phyloP scores from a whole-genome alignment of 2,329 filamentous ascomycete species.

The Fusarium caatingaense region DNA sequence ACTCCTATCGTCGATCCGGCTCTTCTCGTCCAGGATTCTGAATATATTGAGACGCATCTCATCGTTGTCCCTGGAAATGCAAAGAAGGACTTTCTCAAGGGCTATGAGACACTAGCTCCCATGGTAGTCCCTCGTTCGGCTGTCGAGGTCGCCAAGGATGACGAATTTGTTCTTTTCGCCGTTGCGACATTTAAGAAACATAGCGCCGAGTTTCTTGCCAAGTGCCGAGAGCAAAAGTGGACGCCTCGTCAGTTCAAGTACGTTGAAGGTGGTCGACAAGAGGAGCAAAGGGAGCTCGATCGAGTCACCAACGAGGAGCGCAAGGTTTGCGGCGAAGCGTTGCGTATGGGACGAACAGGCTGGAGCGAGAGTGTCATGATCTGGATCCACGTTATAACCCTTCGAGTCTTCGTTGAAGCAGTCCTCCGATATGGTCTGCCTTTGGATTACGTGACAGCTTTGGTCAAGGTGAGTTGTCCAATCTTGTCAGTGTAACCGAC shows the following conservation, averaged over 20 bases:
- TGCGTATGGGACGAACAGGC: conserved; percentile 87
- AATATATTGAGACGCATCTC: conserved; percentile 96
- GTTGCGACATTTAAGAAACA: conserved; percentile 96
- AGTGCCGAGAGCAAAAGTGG: conserved; percentile 93
- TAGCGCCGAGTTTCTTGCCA: conserved; percentile 86
- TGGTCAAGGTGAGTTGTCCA: conserved; percentile 79
- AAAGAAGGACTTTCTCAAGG: conserved; percentile 88
- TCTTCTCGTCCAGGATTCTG: conserved; percentile 86
- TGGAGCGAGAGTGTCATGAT: conserved; percentile 98
- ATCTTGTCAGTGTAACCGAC: background rate
- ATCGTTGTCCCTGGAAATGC: conserved; percentile 84
- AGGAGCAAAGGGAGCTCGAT: conserved; percentile 88
- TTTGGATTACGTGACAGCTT: conserved; percentile 84
- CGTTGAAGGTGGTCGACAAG: conserved; percentile 87
- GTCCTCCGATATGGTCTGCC: conserved; percentile 96
- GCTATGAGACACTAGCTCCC: conserved; percentile 86
- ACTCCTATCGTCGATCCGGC: conserved; percentile 86
- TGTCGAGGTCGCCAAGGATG: conserved; percentile 81
- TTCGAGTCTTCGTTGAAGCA: conserved; percentile 96
- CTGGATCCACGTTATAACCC: conserved; percentile 90
- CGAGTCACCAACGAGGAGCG: conserved; percentile 85
- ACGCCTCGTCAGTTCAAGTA: conserved; percentile 95
- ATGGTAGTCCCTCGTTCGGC: conserved; percentile 96
- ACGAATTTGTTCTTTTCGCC: conserved; percentile 88
- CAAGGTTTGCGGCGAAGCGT: conserved; percentile 91